Conservation (phyloP, 1,139 yeast genomes). For the Lodderomyces orthopsilosis region DNA sequence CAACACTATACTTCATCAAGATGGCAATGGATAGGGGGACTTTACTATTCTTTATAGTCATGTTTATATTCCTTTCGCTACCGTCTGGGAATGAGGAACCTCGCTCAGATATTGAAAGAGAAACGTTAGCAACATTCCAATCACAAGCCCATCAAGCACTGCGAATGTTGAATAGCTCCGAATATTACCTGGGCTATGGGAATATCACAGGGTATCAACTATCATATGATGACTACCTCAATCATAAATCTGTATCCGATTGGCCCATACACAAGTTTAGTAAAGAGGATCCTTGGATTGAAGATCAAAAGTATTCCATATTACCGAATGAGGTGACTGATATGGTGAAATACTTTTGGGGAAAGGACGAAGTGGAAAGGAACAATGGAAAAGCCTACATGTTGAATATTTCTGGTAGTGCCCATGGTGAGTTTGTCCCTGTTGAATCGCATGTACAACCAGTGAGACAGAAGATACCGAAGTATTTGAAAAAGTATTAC, state of each 20-base stretch:
- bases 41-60: conserved; percentile 33
- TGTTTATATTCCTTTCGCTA: conserved; percentile 35
- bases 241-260: conserved; percentile 42
- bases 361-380: conserved; percentile 18
- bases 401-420: conserved; percentile 50
- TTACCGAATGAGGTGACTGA: conserved; percentile 58
- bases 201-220: conserved; percentile 70
- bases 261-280: conserved; percentile 56
- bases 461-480: conserved; percentile 35
- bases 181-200: conserved; percentile 57
- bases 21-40: conserved; percentile 41
- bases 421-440: conserved; percentile 43
- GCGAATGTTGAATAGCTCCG: conserved; percentile 35
- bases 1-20: neutral
- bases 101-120: conserved; percentile 27
- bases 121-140: conserved; percentile 27
- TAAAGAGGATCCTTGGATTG: conserved; percentile 48
- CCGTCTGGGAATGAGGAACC: conserved; percentile 28
- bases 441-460: conserved; percentile 16
- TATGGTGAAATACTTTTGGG: conserved; percentile 51
- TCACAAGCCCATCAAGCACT: conserved; percentile 30
- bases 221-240: conserved; percentile 55
- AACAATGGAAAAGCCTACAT: conserved; percentile 33
- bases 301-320: conserved; percentile 52
- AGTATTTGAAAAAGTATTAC: conserved; percentile 37